phyloP scores from a whole-genome alignment of 2,329 filamentous ascomycete species.

The Leptographium flavum region DNA sequence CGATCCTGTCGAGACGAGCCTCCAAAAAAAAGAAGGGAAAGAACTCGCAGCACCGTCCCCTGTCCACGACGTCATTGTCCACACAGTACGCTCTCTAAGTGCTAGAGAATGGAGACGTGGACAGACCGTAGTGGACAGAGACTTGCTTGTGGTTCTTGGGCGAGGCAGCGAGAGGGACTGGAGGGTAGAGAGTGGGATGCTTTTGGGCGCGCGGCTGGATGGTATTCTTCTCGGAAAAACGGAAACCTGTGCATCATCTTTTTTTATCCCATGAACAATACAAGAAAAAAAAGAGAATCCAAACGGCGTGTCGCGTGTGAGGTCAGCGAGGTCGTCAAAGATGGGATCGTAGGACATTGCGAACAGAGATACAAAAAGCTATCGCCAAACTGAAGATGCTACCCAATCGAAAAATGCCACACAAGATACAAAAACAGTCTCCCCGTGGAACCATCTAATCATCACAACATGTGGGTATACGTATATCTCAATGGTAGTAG shows the following conservation, averaged over 20 bases:
- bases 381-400: no score
- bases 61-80: not conserved
- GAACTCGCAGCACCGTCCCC: not conserved
- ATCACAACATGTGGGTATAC: not conserved
- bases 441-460: not conserved
- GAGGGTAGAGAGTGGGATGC: not conserved
- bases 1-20: not conserved
- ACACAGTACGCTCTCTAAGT: not conserved
- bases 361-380: no score
- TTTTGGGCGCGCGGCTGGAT: slow-evolving; percentile 10
- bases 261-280: slow-evolving; percentile 3
- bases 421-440: not conserved
- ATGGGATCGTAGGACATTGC: no score
- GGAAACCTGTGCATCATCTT: slow-evolving; percentile 10
- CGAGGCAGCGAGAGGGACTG: not conserved
- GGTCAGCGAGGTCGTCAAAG: no score
- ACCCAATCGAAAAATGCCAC: no score
- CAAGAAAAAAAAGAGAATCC: slow-evolving; percentile 3
- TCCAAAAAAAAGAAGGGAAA: not conserved
- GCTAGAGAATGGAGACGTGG: not conserved
- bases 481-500: slow-evolving; percentile 9
- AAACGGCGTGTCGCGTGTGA: no score
- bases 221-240: slow-evolving; percentile 11
- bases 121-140: not conserved
- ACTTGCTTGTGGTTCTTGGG: not conserved